Percentiles rank a stretch among this genome's conserved stretches.
phyloP scores from a whole-genome alignment of 1,139 yeast species.

The Candida sojae region DNA sequence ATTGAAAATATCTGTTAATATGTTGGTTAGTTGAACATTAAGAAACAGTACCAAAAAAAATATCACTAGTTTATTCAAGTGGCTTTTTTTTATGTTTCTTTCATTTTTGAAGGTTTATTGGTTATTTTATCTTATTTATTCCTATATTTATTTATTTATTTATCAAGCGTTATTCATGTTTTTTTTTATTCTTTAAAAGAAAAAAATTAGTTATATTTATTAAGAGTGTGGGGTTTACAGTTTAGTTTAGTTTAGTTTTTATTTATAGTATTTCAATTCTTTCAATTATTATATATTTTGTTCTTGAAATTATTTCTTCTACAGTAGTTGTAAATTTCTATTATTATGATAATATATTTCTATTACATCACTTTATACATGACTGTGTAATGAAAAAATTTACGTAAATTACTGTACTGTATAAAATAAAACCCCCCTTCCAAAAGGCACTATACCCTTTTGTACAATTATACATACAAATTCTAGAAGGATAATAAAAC shows the following conservation, averaged over 20 bases:
- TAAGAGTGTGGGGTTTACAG: background rate
- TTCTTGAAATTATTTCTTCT: too few species aligned
- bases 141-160: background rate
- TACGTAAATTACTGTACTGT: background rate
- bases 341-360: too few species aligned
- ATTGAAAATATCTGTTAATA: slow-evolving; percentile 47
- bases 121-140: slow-evolving; percentile 1
- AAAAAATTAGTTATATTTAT: background rate
- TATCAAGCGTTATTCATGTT: background rate
- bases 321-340: too few species aligned
- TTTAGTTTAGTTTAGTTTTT: too few species aligned
- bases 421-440: background rate
- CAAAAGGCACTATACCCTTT: too few species aligned
- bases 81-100: background rate
- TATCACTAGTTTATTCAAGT: background rate
- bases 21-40: slow-evolving; percentile 43
- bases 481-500: too few species aligned
- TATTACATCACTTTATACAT: too few species aligned
- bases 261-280: background rate
- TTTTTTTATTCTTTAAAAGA: background rate
- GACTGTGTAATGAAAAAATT: too few species aligned
- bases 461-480: too few species aligned
- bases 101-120: background rate
- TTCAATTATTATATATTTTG: background rate
- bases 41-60: too few species aligned